Evolutionary conservation across 495 filamentous ascomycete species (phyloP).

Genomic region (Peziza echinospora): DNA sequence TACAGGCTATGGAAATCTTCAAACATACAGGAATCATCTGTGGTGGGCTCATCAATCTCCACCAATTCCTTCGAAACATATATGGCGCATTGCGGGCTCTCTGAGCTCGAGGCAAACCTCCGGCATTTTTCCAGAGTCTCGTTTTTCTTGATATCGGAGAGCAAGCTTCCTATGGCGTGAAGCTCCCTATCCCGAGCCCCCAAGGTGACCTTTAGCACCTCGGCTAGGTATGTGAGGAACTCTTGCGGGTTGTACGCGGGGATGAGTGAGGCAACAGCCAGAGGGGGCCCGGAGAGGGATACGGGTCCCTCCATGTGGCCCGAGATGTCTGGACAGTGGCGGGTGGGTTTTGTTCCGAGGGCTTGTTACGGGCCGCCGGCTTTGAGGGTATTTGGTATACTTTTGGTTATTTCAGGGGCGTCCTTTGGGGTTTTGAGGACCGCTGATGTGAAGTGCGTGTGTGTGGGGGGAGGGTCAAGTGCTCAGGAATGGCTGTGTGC

Average conservation of each 20-base stretch:
- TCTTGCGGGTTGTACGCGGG: conserved; percentile 27
- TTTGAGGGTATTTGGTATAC: too few species aligned
- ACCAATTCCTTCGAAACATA: conserved; percentile 74
- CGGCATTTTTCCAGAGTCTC: conserved; percentile 75
- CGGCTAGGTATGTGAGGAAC: conserved; percentile 58
- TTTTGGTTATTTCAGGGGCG: too few species aligned
- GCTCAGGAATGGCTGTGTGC: too few species aligned
- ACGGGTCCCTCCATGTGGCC: too few species aligned
- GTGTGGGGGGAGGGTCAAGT: too few species aligned
- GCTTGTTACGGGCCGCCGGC: too few species aligned
- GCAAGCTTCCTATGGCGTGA: conserved; percentile 54
- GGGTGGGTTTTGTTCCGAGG: too few species aligned
- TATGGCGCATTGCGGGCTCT: conserved; percentile 59
- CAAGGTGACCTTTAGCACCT: conserved; percentile 61
- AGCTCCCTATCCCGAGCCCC: conserved; percentile 66
- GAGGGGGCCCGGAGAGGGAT: too few species aligned
- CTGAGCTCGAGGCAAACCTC: conserved; percentile 44
- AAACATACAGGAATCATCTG: conserved; percentile 26
- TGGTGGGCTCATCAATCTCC: conserved; percentile 24
- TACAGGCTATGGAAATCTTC: conserved; percentile 10
- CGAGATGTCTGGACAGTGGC: too few species aligned
- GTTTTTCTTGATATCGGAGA: conserved; percentile 42
- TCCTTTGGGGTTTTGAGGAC: too few species aligned
- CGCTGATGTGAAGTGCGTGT: too few species aligned
- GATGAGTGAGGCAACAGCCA: conserved; percentile 10